phyloP scores from a whole-genome alignment of 2,329 filamentous ascomycete genomes.

The Alternaria triticina region DNA sequence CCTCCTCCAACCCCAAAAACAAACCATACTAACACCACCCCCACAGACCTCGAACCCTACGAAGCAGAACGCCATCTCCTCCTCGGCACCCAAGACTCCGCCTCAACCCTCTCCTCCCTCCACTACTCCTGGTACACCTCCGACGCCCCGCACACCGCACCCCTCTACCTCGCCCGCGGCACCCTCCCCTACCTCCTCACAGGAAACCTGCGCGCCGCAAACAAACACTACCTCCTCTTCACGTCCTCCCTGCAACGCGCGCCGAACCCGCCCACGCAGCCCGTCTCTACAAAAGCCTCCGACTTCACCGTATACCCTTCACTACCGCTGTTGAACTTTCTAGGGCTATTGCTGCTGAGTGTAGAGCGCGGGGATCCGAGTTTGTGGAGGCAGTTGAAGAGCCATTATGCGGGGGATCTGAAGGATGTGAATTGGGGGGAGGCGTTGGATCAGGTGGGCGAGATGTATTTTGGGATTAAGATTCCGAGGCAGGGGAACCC shows the following conservation, averaged over 20 bases:
- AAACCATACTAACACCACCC: neutral
- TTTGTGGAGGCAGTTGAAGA: conserved; percentile 79
- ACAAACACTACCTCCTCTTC: conserved; percentile 80
- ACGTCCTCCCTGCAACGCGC: conserved; percentile 69
- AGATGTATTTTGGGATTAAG: conserved; percentile 96
- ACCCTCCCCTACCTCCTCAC: conserved; percentile 89
- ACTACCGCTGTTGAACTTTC: conserved; percentile 93
- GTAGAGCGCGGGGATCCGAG: conserved; percentile 80
- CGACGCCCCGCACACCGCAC: conserved; percentile 85
- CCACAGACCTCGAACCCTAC: conserved; percentile 83
- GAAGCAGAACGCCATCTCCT: conserved; percentile 91
- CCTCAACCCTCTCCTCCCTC: conserved; percentile 78
- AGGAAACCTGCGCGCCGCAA: conserved; percentile 89
- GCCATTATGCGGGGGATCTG: conserved; percentile 80
- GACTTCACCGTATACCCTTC: conserved; percentile 86
- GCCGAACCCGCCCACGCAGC: conserved; percentile 73
- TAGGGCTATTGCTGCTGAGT: conserved; percentile 81
- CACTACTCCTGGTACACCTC: conserved; percentile 95
- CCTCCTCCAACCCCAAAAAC: neutral
- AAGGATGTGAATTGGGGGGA: conserved; percentile 81
- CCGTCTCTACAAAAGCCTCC: conserved; percentile 75
- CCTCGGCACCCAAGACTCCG: conserved; percentile 86
- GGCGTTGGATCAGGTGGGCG: conserved; percentile 82
- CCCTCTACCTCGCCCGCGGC: conserved; percentile 83
- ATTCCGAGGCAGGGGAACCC: conserved; percentile 90